Percentiles rank a stretch among this genome's conserved stretches.
Evolutionary conservation across 164 flowering plant genomes (phyloP).

Genomic region (Chimonanthus salicifolius): DNA sequence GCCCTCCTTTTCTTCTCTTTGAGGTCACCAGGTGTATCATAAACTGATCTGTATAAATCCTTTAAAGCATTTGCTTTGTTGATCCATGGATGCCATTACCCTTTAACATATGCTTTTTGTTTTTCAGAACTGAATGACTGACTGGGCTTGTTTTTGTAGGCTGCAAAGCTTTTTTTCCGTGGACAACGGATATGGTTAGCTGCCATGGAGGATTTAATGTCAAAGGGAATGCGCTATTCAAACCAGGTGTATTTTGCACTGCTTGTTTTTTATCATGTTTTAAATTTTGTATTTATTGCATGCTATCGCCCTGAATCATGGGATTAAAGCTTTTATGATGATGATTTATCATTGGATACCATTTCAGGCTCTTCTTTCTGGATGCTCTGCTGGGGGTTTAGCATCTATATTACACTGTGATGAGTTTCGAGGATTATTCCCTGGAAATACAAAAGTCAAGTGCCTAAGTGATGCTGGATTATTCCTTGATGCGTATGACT

Average conservation of each 20-base stretch:
- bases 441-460: conserved; percentile 65
- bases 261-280: background rate
- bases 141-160: conserved; percentile 32
- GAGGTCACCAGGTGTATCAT: too few relatives aligned
- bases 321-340: too few relatives aligned
- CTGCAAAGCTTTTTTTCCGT: conserved; percentile 49
- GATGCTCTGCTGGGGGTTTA: conserved; percentile 97
- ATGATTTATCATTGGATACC: background rate
- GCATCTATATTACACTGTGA: conserved; percentile 93
- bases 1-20: too few relatives aligned
- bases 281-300: conserved; percentile 1
- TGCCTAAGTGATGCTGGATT: conserved; percentile 96
- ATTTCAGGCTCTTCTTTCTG: conserved; percentile 91
- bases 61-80: background rate
- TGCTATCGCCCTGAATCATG: background rate
- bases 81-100: background rate
- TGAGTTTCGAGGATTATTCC: conserved; percentile 59
- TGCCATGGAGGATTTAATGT: conserved; percentile 79
- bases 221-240: conserved; percentile 81
- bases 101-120: background rate
- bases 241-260: conserved; percentile 41
- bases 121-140: too few relatives aligned
- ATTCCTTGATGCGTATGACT: conserved; percentile 77
- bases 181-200: conserved; percentile 84
- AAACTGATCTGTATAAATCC: background rate